A percentile compares a stretch with the other conserved stretches of the same genome.
phyloP scores from a whole-genome alignment of 805 yeast species.

The Candida broadrunensis region DNA sequence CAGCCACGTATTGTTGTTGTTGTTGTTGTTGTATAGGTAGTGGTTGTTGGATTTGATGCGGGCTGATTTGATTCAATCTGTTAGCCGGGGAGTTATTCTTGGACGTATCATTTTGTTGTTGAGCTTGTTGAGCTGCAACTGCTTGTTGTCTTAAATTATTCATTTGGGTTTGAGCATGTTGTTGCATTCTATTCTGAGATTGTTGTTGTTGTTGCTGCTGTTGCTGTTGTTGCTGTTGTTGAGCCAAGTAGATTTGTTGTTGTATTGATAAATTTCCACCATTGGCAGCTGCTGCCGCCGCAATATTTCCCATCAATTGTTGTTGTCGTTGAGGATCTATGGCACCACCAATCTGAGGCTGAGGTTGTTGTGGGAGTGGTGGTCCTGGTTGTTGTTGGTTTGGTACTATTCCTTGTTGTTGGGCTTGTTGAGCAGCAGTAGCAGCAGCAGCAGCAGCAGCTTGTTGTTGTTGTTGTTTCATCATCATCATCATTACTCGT shows the following conservation, averaged over 20 bases:
- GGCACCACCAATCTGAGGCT: slow-evolving; percentile 3
- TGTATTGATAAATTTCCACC: slow-evolving; percentile 16
- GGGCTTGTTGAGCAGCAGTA: slow-evolving; percentile 11
- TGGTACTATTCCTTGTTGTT: slow-evolving; percentile 6
- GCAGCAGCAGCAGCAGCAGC: slow-evolving; percentile 11
- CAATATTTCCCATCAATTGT: slow-evolving; percentile 14
- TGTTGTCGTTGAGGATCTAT: slow-evolving; percentile 15
- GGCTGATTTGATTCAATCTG: slow-evolving; percentile 1
- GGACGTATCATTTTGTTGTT: slow-evolving; percentile 4
- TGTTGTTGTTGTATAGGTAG: slow-evolving; percentile 6
- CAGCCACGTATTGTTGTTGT: slow-evolving; percentile 8
- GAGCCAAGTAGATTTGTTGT: slow-evolving; percentile 29
- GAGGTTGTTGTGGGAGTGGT: slow-evolving; percentile 3
- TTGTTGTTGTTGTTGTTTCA: slow-evolving; percentile 21
- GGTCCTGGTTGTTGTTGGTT: slow-evolving; percentile 17
- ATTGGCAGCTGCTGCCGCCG: slow-evolving; percentile 8
- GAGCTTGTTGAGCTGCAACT: slow-evolving; percentile 23
- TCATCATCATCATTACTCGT: slow-evolving; percentile 3
- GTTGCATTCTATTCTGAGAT: slow-evolving; percentile 31
- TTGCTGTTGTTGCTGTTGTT: slow-evolving; percentile 13
- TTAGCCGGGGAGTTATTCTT: slow-evolving; percentile 5
- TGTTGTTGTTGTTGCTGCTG: slow-evolving; percentile 11
- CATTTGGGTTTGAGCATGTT: slow-evolving; percentile 50
- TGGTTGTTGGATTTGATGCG: slow-evolving; percentile 3
- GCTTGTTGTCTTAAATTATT: slow-evolving; percentile 47